Percentiles rank a stretch among this genome's conserved stretches.
These are phyloP conservation scores for Dendrocalamus sinicus DNA, from an alignment of 176 grass and related monocot species.

Conservation along the genomic window DNA sequence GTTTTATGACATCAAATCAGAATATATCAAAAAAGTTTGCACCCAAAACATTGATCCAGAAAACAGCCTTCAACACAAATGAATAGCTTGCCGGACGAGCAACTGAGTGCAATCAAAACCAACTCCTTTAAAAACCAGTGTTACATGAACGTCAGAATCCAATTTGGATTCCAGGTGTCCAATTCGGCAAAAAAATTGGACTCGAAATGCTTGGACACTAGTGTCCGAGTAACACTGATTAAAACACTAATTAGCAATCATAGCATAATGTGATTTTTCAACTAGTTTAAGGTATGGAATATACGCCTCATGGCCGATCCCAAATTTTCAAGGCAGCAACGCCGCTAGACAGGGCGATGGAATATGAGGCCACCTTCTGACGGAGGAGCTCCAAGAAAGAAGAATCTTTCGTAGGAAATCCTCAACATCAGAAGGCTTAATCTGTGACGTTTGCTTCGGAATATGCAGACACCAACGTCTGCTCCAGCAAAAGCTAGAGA, in stretches of 20 bases:
- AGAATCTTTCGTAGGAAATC: conserved; percentile 36
- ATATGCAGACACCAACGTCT: conserved; percentile 61
- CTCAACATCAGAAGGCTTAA: conserved; percentile 60
- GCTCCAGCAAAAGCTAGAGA: conserved; percentile 55
- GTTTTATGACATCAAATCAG: not conserved
- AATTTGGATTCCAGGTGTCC: too few species aligned
- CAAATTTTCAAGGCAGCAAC: conserved; percentile 56
- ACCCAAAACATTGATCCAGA: not conserved
- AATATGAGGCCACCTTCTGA: conserved; percentile 73
- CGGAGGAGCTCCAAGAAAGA: conserved; percentile 47
- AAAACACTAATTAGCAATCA: not conserved
- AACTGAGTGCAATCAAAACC: not conserved
- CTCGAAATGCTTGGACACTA: too few species aligned
- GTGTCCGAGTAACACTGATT: not conserved
- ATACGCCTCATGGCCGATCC: conserved; percentile 78
- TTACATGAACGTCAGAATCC: too few species aligned
- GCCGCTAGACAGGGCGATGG: conserved; percentile 69
- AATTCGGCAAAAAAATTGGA: too few species aligned
- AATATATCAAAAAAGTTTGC: not conserved
- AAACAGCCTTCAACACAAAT: not conserved
- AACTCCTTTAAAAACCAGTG: not conserved
- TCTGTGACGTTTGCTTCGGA: conserved; percentile 73
- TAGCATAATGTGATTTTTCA: not conserved
- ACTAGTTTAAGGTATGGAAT: not conserved
- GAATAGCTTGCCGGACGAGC: not conserved